A percentile compares a stretch with the other conserved stretches of the same genome.
phyloP scores from a whole-genome alignment of 805 yeast species.

The Nakazawaea anatomiae region DNA sequence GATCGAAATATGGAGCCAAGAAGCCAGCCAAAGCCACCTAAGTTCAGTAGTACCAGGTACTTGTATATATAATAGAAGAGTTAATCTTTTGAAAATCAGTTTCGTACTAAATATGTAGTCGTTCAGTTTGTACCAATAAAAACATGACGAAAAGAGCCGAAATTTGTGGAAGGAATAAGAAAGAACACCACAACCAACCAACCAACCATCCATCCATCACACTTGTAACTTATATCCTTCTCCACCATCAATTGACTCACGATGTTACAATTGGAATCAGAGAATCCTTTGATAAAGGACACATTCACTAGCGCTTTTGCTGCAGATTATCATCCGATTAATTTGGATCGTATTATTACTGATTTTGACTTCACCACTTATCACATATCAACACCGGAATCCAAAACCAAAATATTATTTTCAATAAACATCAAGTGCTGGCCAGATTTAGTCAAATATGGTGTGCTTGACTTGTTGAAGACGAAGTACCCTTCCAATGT shows the following conservation, averaged over 20 bases:
- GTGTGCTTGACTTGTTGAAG: conserved; percentile 49
- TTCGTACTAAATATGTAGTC: too few relatives aligned
- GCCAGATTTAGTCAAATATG: conserved; percentile 65
- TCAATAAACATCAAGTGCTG: conserved; percentile 75
- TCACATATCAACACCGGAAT: conserved; percentile 85
- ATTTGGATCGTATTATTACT: conserved; percentile 80
- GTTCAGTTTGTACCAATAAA: neutral
- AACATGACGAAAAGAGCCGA: neutral
- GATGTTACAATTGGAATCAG: conserved; percentile 84
- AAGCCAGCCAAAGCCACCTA: conserved; percentile 51
- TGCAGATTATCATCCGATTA: conserved; percentile 38
- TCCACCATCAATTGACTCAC: neutral
- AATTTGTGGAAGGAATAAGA: neutral
- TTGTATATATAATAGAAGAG: too few relatives aligned
- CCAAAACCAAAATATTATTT: conserved; percentile 56
- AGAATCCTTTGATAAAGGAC: conserved; percentile 76
- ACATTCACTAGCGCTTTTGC: conserved; percentile 68
- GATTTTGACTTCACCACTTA: conserved; percentile 96
- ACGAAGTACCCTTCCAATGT: conserved; percentile 42
- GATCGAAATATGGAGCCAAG: conserved; percentile 93
- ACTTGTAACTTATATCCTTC: too few relatives aligned
- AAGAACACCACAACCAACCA: neutral
- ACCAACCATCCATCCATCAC: neutral
- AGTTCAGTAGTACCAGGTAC: too few relatives aligned
- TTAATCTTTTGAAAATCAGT: too few relatives aligned